Conservation (phyloP, 306 rosid species). For the Lotus japonicus region DNA sequence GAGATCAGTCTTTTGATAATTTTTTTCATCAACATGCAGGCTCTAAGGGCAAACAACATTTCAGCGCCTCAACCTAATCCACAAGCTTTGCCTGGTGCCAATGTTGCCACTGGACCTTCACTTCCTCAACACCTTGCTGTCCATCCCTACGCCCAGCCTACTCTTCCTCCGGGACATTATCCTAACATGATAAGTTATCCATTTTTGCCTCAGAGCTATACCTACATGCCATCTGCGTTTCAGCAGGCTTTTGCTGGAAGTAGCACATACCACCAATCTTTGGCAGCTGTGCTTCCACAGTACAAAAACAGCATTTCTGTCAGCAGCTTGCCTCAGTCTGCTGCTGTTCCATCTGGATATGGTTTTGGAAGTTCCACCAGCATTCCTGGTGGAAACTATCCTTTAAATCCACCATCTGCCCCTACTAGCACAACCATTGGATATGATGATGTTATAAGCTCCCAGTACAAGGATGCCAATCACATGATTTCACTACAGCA, state of each 20-base stretch:
- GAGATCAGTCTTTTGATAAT: conserved; percentile 7
- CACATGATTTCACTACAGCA: conserved; percentile 80
- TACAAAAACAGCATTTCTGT: conserved; percentile 93
- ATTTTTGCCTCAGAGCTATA: conserved; percentile 93
- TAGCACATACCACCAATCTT: conserved; percentile 91
- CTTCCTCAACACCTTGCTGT: conserved; percentile 91
- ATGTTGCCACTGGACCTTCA: conserved; percentile 79
- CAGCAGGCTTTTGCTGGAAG: conserved; percentile 93
- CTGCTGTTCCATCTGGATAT: conserved; percentile 80
- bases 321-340: conserved; percentile 94
- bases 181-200: conserved; percentile 95
- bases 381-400: conserved; percentile 92
- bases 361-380: conserved; percentile 84
- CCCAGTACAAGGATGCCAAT: conserved; percentile 84
- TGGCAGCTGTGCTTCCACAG: conserved; percentile 92
- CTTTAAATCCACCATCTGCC: conserved; percentile 66
- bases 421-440: conserved; percentile 74
- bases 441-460: conserved; percentile 74
- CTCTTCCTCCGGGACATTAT: conserved; percentile 85
- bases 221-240: conserved; percentile 96
- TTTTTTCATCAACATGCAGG: conserved; percentile 40
- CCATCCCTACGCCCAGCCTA: conserved; percentile 94
- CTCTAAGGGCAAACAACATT: conserved; percentile 60
- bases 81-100: conserved; percentile 60
- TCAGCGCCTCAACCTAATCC: conserved; percentile 66